Conservation (phyloP, 805 yeast species). For the Zygoascus bituminiphila region DNA sequence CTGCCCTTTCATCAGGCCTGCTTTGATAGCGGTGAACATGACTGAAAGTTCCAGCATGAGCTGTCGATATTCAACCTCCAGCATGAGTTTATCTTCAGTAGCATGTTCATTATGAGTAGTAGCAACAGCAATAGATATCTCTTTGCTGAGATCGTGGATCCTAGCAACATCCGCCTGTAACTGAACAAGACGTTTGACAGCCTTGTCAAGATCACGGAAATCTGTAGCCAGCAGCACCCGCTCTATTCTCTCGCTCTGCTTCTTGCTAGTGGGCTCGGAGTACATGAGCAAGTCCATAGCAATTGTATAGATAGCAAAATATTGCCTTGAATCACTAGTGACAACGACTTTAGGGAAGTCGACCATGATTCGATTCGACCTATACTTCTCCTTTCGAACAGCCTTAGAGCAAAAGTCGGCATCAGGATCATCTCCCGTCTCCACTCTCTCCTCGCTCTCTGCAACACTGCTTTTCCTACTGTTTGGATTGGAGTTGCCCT, state of each 20-base stretch:
- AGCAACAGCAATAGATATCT: constrained; percentile 20
- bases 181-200: constrained; percentile 39
- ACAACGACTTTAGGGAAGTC: constrained; percentile 65
- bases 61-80: constrained; percentile 26
- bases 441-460: constrained; percentile 15
- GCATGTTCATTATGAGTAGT: constrained; percentile 34
- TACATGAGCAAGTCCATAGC: constrained; percentile 58
- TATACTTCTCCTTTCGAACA: constrained; percentile 17
- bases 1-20: constrained; percentile 25
- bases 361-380: constrained; percentile 42
- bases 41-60: constrained; percentile 26
- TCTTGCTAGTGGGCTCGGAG: constrained; percentile 59
- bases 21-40: constrained; percentile 29
- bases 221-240: constrained; percentile 65
- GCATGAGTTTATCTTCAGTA: constrained; percentile 19
- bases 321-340: constrained; percentile 66
- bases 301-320: constrained; percentile 55
- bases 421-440: constrained; percentile 15
- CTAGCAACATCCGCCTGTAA: constrained; percentile 43
- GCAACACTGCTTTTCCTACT: background rate
- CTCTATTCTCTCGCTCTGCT: constrained; percentile 50
- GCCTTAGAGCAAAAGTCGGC: constrained; percentile 12
- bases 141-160: constrained; percentile 32
- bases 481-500: constrained; percentile 2
- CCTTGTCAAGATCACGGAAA: constrained; percentile 47